Conservation (phyloP, 2,329 filamentous ascomycete genomes). For the Paraphaeosphaeria minitans region DNA sequence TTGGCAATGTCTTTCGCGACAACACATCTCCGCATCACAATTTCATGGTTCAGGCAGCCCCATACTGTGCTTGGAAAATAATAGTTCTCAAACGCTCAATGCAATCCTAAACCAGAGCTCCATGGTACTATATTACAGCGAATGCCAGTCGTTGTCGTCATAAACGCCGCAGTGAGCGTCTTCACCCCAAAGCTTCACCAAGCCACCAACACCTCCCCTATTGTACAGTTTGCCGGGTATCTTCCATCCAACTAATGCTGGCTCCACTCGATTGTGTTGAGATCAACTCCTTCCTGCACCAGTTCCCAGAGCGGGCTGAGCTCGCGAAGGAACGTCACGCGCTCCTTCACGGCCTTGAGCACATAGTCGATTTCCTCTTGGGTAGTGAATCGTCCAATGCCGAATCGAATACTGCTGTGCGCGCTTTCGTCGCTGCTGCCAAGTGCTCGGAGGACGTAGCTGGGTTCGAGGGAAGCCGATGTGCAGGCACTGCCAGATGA, state of each 20-base stretch:
- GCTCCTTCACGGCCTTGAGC: slow-evolving; percentile 86
- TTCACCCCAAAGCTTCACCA: slow-evolving; percentile 16
- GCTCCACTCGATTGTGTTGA: slow-evolving; percentile 97
- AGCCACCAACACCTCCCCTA: slow-evolving; percentile 18
- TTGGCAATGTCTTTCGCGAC: no score
- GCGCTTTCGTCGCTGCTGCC: slow-evolving; percentile 97
- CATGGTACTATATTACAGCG: slow-evolving; percentile 32
- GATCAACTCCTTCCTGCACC: slow-evolving; percentile 93
- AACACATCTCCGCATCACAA: neutral
- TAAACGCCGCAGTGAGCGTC: slow-evolving; percentile 35
- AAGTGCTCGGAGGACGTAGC: slow-evolving; percentile 91
- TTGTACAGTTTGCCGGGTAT: slow-evolving; percentile 32
- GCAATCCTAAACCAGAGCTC: slow-evolving; percentile 18
- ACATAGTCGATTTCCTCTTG: slow-evolving; percentile 97
- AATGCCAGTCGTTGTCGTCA: slow-evolving; percentile 22
- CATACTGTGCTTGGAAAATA: slow-evolving; percentile 3
- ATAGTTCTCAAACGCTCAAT: slow-evolving; percentile 16
- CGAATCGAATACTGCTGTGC: slow-evolving; percentile 96
- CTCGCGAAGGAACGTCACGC: slow-evolving; percentile 91
- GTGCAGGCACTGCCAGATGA: slow-evolving; percentile 98
- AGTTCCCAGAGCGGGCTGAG: slow-evolving; percentile 96
- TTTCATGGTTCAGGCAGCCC: neutral
- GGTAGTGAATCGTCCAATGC: slow-evolving; percentile 95
- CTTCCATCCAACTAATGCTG: slow-evolving; percentile 69
- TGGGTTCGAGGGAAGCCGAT: slow-evolving; percentile 93